Evolutionary conservation across 768 basidiomycete species (phyloP).

Genomic region (Termitomyces sp.): DNA sequence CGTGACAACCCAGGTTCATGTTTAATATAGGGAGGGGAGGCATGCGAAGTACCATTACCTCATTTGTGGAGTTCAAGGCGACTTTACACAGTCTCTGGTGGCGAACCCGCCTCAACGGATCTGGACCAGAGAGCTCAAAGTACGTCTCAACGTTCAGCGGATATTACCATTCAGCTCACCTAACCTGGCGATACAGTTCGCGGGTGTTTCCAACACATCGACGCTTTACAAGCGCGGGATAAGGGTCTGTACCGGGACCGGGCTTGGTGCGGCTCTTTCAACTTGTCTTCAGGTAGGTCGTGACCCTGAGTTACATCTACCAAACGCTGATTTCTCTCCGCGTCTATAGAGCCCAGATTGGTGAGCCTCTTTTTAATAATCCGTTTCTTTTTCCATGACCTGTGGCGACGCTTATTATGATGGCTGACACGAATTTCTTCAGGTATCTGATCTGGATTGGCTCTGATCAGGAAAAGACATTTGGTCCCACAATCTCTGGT

Average conservation of each 20-base stretch:
- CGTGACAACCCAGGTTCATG: neutral
- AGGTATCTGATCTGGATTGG: constrained; percentile 86
- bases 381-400: constrained; percentile 12
- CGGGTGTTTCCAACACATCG: constrained; percentile 80
- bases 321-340: constrained; percentile 6
- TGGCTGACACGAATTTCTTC: constrained; percentile 8
- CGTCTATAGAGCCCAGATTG: constrained; percentile 42
- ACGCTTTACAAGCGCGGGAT: constrained; percentile 75
- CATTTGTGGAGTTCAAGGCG: constrained; percentile 83
- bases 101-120: constrained; percentile 66
- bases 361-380: constrained; percentile 26
- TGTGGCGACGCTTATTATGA: constrained; percentile 2
- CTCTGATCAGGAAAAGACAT: constrained; percentile 83
- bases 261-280: constrained; percentile 77
- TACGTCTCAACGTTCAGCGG: constrained; percentile 20
- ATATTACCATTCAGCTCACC: neutral
- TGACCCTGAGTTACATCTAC: neutral
- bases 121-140: constrained; percentile 84
- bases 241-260: constrained; percentile 83
- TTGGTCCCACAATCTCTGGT: constrained; percentile 74
- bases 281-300: constrained; percentile 73
- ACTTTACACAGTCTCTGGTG: constrained; percentile 75
- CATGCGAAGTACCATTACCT: constrained; percentile 76
- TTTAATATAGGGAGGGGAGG: constrained; percentile 55
- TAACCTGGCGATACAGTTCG: constrained; percentile 44